Percentiles rank a stretch among this genome's conserved stretches.
These are phyloP conservation scores for Lipomyces yamadae DNA, from an alignment of 805 yeast genomes.

Conservation along the genomic window DNA sequence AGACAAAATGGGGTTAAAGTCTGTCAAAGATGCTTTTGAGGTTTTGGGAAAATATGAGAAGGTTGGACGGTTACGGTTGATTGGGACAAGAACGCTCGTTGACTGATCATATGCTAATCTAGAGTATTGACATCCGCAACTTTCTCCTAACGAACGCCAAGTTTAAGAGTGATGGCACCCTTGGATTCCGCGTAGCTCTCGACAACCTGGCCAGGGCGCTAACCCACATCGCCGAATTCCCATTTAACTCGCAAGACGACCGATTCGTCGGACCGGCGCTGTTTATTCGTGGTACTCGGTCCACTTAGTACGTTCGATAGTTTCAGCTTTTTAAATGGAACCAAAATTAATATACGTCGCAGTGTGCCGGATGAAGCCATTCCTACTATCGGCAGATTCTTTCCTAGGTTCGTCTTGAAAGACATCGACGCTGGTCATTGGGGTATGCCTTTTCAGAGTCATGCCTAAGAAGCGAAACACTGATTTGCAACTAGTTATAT, in stretches of 20 bases:
- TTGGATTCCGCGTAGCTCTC: slow-evolving; percentile 68
- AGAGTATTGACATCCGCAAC: slow-evolving; percentile 64
- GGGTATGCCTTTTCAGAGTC: slow-evolving; percentile 46
- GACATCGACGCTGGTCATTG: slow-evolving; percentile 91
- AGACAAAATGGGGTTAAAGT: slow-evolving; percentile 52
- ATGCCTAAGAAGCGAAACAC: slow-evolving; percentile 34
- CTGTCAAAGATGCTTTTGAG: slow-evolving; percentile 69
- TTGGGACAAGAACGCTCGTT: slow-evolving; percentile 7
- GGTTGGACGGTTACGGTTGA: neutral
- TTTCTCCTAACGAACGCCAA: slow-evolving; percentile 75
- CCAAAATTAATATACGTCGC: neutral
- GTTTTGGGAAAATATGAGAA: slow-evolving; percentile 64
- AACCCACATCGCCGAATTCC: slow-evolving; percentile 76
- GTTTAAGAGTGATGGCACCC: slow-evolving; percentile 50
- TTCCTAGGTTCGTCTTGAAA: slow-evolving; percentile 74
- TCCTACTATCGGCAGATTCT: slow-evolving; percentile 72
- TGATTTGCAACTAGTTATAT: slow-evolving; percentile 52
- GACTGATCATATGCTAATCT: slow-evolving; percentile 20
- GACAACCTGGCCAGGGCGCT: slow-evolving; percentile 68
- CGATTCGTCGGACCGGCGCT: slow-evolving; percentile 74
- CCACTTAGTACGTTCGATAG: slow-evolving; percentile 54
- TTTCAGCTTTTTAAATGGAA: neutral
- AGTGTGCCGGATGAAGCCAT: slow-evolving; percentile 78
- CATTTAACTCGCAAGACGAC: slow-evolving; percentile 59
- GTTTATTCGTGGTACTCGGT: slow-evolving; percentile 77